phyloP scores from a whole-genome alignment of 306 rosid genomes.

The Dalbergia oliveri region DNA sequence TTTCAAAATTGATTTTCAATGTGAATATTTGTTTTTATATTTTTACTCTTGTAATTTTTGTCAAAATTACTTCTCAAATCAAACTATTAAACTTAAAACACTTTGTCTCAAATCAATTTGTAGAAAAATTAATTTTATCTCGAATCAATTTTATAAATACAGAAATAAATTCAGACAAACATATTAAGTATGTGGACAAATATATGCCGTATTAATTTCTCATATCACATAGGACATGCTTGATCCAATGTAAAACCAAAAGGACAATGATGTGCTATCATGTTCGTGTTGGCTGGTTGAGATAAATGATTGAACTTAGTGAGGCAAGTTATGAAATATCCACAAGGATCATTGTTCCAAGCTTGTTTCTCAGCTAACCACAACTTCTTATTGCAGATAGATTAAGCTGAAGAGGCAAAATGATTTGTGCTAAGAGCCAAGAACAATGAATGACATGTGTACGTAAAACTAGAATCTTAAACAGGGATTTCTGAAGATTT shows the following conservation, averaged over 20 bases:
- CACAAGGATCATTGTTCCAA: conserved; percentile 28
- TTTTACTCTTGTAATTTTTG: too few relatives aligned
- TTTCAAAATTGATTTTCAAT: too few relatives aligned
- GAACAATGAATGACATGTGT: conserved; percentile 14
- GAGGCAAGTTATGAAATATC: conserved; percentile 1
- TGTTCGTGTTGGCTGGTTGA: conserved; percentile 24
- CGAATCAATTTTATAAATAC: too few relatives aligned
- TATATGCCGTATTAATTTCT: conserved; percentile 27
- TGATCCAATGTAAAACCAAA: conserved; percentile 50
- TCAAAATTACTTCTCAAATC: too few relatives aligned
- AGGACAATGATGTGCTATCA: conserved; percentile 51
- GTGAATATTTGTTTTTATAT: too few relatives aligned
- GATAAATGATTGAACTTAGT: conserved; percentile 41
- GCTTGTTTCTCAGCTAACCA: conserved; percentile 3
- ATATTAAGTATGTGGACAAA: neutral
- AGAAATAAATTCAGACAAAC: too few relatives aligned
- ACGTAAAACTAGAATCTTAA: conserved; percentile 13
- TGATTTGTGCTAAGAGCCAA: conserved; percentile 10
- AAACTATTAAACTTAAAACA: too few relatives aligned
- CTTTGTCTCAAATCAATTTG: too few relatives aligned
- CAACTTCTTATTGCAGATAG: neutral
- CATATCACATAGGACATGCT: conserved; percentile 43
- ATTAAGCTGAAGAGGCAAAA: neutral
- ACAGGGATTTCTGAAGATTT: neutral
- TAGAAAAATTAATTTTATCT: too few relatives aligned